Base-by-base conservation (phyloP, 1,139 yeast species). In the Scheffersomyces parashehatae region DNA sequence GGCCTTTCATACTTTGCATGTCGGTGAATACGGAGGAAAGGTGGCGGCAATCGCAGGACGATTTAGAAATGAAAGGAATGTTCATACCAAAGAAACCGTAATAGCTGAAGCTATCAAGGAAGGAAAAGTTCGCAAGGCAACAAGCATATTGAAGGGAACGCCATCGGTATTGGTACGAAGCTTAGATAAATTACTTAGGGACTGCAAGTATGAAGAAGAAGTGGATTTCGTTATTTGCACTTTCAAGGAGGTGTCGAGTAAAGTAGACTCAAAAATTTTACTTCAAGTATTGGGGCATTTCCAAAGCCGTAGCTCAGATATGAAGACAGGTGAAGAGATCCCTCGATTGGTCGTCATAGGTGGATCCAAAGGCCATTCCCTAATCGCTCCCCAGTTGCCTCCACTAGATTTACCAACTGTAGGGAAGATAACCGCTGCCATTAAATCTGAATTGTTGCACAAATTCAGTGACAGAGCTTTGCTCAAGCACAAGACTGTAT, bases 1-100 rank as follows among this genome's bases (percentile, higher is more conserved):
- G 4, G 51, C 52, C 35, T 50, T 50, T 38, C 53, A 50, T 37
- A 37, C 42, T 20, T 41, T 50, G 12, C 53, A 50, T 43, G 42
- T 48, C 15, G 52, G 52, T 10, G 52, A 50, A 26, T 48, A 37
- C 37, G 43, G 40, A 5, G 39, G 40, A 7, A 32, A 37, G 14
- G 37, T 29, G 8, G 38, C 41, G 1, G 29, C 32, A 10, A 43
- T 50, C 31, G 52, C 53, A 7, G 12, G 34, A 1, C 7, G 34
- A 20, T 43, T 44, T 24, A 39, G 53, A 31, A 46, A 48, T 29
- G 44, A 42, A 26, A 37, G 33, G 15, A 45, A 46, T 36, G 51
- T 50, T 10, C 37, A 29, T 16, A 50, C 53, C 5, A 38, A 33
- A 12, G 41, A 40, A 26, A 45, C 53, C 4, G 12, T 29, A 7